A percentile compares a stretch with the other conserved stretches of the same genome.
Evolutionary conservation across 352 stramenopile species (phyloP).

Genomic region (Phytophthora syringae): DNA sequence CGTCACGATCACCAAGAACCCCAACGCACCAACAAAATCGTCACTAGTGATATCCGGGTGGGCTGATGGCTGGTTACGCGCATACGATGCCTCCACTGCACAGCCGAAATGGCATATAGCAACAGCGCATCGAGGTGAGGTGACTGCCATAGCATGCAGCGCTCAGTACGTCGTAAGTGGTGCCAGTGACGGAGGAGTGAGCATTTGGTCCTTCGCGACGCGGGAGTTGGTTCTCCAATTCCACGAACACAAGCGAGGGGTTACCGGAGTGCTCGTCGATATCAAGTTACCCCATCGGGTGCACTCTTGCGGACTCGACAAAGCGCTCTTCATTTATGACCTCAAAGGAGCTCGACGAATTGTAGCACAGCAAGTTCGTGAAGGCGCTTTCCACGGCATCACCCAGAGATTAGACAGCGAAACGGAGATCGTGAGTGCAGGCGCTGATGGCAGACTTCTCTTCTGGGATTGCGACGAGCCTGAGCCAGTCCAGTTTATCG

Average conservation of each 20-base stretch:
- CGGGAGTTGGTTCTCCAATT: constrained; percentile 92
- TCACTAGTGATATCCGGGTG: constrained; percentile 66
- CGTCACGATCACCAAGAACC: constrained; percentile 43
- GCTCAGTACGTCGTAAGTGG: constrained; percentile 83
- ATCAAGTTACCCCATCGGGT: constrained; percentile 79
- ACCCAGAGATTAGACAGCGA: constrained; percentile 90
- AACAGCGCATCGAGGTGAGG: constrained; percentile 84
- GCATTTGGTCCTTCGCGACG: constrained; percentile 86
- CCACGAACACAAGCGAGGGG: constrained; percentile 87
- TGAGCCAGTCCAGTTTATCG: constrained; percentile 70
- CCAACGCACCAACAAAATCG: constrained; percentile 10
- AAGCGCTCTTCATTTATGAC: constrained; percentile 92
- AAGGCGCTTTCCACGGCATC: constrained; percentile 81
- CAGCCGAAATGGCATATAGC: constrained; percentile 87
- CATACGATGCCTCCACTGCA: constrained; percentile 55
- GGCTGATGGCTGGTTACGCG: constrained; percentile 78
- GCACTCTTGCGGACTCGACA: constrained; percentile 88
- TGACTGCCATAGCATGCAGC: constrained; percentile 75
- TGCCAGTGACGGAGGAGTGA: constrained; percentile 85
- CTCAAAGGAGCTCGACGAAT: constrained; percentile 86
- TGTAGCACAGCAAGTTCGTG: constrained; percentile 81
- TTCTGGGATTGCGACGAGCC: constrained; percentile 92
- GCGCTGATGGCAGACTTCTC: constrained; percentile 81
- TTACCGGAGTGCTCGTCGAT: constrained; percentile 85
- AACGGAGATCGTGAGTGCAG: constrained; percentile 90